Conservation (phyloP, 2,329 filamentous ascomycete genomes). For the Colletotrichum abscissum region DNA sequence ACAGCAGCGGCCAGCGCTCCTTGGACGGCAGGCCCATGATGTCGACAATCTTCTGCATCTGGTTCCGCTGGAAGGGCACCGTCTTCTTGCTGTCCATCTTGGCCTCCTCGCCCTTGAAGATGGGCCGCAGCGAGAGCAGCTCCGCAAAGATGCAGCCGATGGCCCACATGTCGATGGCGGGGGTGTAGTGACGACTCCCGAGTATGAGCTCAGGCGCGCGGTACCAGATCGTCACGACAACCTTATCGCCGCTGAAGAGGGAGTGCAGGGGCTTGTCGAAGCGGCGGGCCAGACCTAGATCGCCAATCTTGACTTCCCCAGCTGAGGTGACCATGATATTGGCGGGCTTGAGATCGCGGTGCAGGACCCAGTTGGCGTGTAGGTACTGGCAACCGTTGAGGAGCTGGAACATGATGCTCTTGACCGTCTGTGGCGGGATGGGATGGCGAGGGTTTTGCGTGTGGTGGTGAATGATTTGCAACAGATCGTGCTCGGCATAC, state of each 20-base stretch:
- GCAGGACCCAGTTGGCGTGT: conserved; percentile 96
- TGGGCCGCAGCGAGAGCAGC: conserved; percentile 87
- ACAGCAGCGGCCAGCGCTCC: conserved; percentile 87
- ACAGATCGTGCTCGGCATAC: conserved; percentile 95
- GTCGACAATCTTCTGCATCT: conserved; percentile 99
- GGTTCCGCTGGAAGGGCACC: conserved; percentile 95
- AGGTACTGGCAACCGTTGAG: conserved; percentile 95
- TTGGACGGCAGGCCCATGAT: conserved; percentile 92
- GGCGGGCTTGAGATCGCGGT: conserved; percentile 95
- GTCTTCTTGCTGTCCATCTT: conserved; percentile 99
- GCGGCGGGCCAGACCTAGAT: conserved; percentile 89
- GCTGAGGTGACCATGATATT: conserved; percentile 98
- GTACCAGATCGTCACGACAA: conserved; percentile 99
- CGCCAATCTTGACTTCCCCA: conserved; percentile 94
- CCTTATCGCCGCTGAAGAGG: conserved; percentile 94
- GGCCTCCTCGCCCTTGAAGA: conserved; percentile 98
- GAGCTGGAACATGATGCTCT: conserved; percentile 95
- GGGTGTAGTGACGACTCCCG: conserved; percentile 94
- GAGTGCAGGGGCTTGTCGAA: conserved; percentile 95
- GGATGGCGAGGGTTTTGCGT: conserved; percentile 88
- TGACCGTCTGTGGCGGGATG: conserved; percentile 89
- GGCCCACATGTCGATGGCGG: conserved; percentile 97
- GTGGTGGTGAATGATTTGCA: conserved; percentile 99
- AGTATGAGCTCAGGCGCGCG: conserved; percentile 93
- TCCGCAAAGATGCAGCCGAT: conserved; percentile 98